Evolutionary conservation across 371 early-diverging fungal species (phyloP), one percentile per base, ranked within the genome.

Genomic region (Coemansia sp.): DNA sequence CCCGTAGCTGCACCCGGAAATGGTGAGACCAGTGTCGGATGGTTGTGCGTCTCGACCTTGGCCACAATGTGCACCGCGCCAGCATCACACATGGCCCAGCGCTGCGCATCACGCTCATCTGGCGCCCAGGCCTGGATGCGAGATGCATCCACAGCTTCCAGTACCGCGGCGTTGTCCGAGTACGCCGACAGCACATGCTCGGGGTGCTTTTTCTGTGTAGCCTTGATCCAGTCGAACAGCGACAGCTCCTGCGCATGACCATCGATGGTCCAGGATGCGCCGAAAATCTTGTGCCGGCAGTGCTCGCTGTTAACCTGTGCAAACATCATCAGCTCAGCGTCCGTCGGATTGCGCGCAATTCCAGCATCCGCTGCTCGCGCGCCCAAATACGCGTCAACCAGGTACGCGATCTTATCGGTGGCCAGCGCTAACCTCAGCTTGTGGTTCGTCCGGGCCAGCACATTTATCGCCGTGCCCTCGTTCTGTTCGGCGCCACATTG

Each of bases 241-340:
- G 96, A 94, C 49, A 85, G 72, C 35, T 85, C 86, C 76, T 86
- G 85, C 47, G 83, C 79, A 57, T 85, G 80, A 33, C 92, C 91
- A 71, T 96, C 95, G 56, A 98, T 91, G 8, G 90, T 93, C 98
- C 98, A 98, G 55, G 90, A 83, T 16, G 96, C 97, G 56, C 90
- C 83, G 83, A 98, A 98, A 63, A 98, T 95, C 86, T 98, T 97
- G 87, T 98, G 98, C 14, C 98, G 87, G 81, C 98, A 98, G 80
- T 98, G 98, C 82, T 98, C 98, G 39, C 95, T 95, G 80, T 98
- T 97, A 75, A 98, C 97, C 77, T 97, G 98, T 47, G 97, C 97
- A 89, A 98, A 98, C 98, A 98, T 98, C 85, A 98, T 93, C 49
- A 98, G 83, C 81, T 97, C 97, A 3, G 93, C 94, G 72, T 98